Conservation (phyloP, 257 asterid species). For the Plantago ovata region DNA sequence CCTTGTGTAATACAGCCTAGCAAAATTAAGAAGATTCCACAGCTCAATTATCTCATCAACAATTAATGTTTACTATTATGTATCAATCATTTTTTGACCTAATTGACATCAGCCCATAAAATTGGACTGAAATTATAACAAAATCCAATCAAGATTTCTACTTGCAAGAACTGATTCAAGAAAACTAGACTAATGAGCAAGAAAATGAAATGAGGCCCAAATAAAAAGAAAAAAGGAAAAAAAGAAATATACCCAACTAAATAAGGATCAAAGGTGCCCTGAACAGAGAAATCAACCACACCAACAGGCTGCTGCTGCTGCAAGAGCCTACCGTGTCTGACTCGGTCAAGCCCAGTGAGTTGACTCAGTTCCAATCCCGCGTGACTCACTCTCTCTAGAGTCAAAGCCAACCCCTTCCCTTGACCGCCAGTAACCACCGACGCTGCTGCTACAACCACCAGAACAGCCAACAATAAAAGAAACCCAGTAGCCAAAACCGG, state of each 20-base stretch:
- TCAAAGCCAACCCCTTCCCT: slow-evolving; percentile 42
- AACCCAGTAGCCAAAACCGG: slow-evolving; percentile 25
- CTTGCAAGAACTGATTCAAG: not conserved
- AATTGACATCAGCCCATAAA: no score
- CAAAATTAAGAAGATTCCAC: slow-evolving; percentile 20
- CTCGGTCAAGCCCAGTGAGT: slow-evolving; percentile 63
- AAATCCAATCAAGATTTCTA: not conserved
- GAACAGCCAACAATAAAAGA: slow-evolving; percentile 1
- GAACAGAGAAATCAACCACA: slow-evolving; percentile 76
- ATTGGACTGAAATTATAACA: slow-evolving; percentile 2
- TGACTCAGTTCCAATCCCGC: slow-evolving; percentile 60
- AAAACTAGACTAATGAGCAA: not conserved
- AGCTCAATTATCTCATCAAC: not conserved
- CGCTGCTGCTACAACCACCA: slow-evolving; percentile 25
- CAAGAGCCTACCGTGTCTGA: slow-evolving; percentile 73
- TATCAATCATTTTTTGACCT: not conserved
- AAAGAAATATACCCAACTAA: slow-evolving; percentile 65
- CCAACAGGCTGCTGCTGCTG: slow-evolving; percentile 49
- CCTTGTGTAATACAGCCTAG: slow-evolving; percentile 83
- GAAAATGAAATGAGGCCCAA: not conserved
- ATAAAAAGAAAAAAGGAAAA: not conserved
- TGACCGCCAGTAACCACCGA: slow-evolving; percentile 28
- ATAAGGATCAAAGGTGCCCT: slow-evolving; percentile 89
- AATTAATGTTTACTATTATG: no score
- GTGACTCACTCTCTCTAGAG: slow-evolving; percentile 70